Evolutionary conservation across 2,329 filamentous ascomycete genomes (phyloP).

Genomic region (Microcyclospora tardicrescens): DNA sequence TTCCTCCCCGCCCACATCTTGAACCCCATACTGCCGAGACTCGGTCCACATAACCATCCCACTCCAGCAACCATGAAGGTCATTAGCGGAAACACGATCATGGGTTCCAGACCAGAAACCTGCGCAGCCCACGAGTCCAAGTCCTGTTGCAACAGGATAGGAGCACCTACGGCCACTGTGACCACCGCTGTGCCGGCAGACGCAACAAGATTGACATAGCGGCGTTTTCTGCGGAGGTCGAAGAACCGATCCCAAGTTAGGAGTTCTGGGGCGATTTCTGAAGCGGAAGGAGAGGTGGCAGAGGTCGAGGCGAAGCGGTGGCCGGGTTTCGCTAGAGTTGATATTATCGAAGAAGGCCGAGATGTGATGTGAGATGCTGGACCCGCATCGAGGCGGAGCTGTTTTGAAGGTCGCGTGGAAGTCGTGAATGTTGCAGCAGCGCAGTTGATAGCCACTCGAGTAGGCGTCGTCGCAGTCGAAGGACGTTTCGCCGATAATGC

Average conservation of each 20-base stretch:
- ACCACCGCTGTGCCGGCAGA: slow-evolving; percentile 53
- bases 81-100: slow-evolving; percentile 71
- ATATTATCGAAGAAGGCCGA: slow-evolving; percentile 1
- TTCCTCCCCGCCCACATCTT: slow-evolving; percentile 57
- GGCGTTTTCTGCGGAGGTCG: slow-evolving; percentile 70
- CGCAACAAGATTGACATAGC: slow-evolving; percentile 69
- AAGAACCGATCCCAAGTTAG: slow-evolving; percentile 82
- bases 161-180: slow-evolving; percentile 49
- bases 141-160: slow-evolving; percentile 56
- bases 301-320: background rate
- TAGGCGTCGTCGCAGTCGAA: background rate
- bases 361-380: slow-evolving; percentile 1
- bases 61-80: slow-evolving; percentile 63
- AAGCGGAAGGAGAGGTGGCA: background rate
- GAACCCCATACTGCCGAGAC: slow-evolving; percentile 68
- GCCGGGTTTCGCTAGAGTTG: background rate
- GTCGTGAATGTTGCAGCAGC: background rate
- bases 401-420: slow-evolving; percentile 1
- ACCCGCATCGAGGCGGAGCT: background rate
- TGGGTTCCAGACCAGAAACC: slow-evolving; percentile 73
- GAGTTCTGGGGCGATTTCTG: slow-evolving; percentile 9
- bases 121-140: slow-evolving; percentile 53
- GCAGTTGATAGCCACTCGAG: slow-evolving; percentile 4
- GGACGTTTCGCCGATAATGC: background rate
- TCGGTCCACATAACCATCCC: slow-evolving; percentile 81